These are phyloP conservation scores for Globisporangium emineosum DNA, from an alignment of 352 stramenopile genomes.

Conservation along the genomic window DNA sequence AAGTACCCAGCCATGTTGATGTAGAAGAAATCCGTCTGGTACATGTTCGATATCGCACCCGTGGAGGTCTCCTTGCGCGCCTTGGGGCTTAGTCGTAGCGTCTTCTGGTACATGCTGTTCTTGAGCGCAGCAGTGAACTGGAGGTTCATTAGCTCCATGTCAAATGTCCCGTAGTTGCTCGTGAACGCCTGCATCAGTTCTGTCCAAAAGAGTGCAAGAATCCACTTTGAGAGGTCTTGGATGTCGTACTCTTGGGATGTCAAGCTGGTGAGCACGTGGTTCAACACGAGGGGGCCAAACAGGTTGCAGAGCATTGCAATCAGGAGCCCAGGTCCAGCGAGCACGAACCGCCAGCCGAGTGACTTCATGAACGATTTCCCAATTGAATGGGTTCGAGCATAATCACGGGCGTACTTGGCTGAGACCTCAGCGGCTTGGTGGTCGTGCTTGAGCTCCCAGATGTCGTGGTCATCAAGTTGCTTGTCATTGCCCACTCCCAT, in stretches of 20 bases:
- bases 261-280: conserved; percentile 36
- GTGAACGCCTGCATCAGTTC: conserved; percentile 56
- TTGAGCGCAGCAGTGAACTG: conserved; percentile 51
- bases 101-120: conserved; percentile 52
- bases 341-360: conserved; percentile 32
- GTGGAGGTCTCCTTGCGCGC: conserved; percentile 43
- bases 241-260: conserved; percentile 23
- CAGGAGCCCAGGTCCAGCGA: conserved; percentile 42
- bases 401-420: conserved; percentile 24
- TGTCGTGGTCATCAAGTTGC: conserved; percentile 39
- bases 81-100: conserved; percentile 38
- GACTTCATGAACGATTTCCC: conserved; percentile 25
- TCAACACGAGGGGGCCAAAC: conserved; percentile 48
- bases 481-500: conserved; percentile 41
- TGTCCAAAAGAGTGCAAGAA: conserved; percentile 38
- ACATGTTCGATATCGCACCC: conserved; percentile 59
- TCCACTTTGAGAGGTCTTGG: conserved; percentile 25
- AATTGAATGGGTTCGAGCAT: conserved; percentile 28
- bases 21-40: conserved; percentile 49
- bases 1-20: conserved; percentile 38
- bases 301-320: conserved; percentile 50
- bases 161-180: conserved; percentile 46
- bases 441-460: conserved; percentile 34
- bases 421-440: conserved; percentile 29
- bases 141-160: conserved; percentile 50